Percentiles rank a stretch among this genome's conserved stretches.
These are phyloP conservation scores for Musa beccarii DNA, from an alignment of 176 grass and related monocot species.

Conservation along the genomic window DNA sequence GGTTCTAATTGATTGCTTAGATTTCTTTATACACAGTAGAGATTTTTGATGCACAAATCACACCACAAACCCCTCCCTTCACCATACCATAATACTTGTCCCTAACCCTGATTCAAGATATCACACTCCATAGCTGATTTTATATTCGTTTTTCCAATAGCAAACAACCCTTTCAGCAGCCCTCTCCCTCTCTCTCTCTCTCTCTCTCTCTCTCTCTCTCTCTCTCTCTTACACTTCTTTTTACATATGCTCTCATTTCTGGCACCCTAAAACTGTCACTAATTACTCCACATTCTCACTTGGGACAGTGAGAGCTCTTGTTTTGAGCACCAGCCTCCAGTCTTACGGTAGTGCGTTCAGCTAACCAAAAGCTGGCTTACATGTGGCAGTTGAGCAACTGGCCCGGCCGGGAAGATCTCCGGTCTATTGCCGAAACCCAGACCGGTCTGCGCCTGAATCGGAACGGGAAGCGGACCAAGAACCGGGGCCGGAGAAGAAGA, in stretches of 20 bases:
- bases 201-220: background rate
- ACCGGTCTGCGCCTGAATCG: slow-evolving; percentile 6
- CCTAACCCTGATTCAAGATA: background rate
- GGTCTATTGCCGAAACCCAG: slow-evolving; percentile 1
- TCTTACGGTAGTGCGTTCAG: background rate
- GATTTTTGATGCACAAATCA: background rate
- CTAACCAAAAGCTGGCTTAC: slow-evolving; percentile 19
- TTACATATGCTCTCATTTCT: background rate
- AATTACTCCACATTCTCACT: no score
- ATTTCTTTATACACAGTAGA: background rate
- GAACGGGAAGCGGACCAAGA: background rate
- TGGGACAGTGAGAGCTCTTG: no score
- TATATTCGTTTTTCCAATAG: no score
- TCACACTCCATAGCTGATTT: background rate
- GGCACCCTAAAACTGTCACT: no score
- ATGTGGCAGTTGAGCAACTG: background rate
- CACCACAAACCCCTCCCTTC: background rate
- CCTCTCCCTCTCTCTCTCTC: no score
- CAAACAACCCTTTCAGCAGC: no score
- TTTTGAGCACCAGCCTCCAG: no score
- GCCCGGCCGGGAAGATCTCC: background rate
- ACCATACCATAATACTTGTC: no score
- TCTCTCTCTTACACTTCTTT: background rate
- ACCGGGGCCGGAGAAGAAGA: background rate
- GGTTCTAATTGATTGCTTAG: background rate